Percentiles rank a stretch among this genome's conserved stretches.
phyloP scores from a whole-genome alignment of 179 eudicot species.

The Heliamphora pulchella region DNA sequence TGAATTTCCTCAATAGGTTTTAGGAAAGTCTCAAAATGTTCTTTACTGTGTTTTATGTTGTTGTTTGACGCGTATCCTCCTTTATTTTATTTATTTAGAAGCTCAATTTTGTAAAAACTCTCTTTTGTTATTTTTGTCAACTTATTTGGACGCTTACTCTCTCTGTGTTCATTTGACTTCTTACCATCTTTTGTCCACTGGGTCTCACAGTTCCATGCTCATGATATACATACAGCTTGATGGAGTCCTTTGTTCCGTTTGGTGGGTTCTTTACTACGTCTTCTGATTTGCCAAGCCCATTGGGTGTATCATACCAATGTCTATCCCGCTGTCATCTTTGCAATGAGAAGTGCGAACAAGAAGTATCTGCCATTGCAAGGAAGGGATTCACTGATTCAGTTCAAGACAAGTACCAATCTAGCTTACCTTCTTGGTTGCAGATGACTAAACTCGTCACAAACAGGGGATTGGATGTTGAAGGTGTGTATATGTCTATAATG shows the following conservation, averaged over 20 bases:
- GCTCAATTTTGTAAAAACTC: neutral
- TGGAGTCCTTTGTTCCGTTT: constrained; percentile 89
- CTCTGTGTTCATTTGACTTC: constrained; percentile 12
- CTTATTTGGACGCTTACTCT: constrained; percentile 7
- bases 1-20: neutral
- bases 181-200: constrained; percentile 19
- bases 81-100: neutral
- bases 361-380: constrained; percentile 28
- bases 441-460: constrained; percentile 29
- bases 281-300: constrained; percentile 41
- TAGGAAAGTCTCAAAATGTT: neutral
- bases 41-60: neutral
- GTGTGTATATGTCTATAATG: constrained; percentile 17
- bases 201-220: constrained; percentile 40
- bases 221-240: constrained; percentile 60
- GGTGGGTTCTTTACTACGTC: constrained; percentile 79
- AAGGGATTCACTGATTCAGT: constrained; percentile 35
- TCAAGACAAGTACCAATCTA: constrained; percentile 37
- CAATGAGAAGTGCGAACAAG: constrained; percentile 55
- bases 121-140: neutral
- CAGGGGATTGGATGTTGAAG: constrained; percentile 36
- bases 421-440: constrained; percentile 57
- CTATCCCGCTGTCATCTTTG: constrained; percentile 51
- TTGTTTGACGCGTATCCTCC: neutral
- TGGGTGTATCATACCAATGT: constrained; percentile 25